Conservation (phyloP, 225 moss, liverwort and hornwort species). For the Climacium dendroides region DNA sequence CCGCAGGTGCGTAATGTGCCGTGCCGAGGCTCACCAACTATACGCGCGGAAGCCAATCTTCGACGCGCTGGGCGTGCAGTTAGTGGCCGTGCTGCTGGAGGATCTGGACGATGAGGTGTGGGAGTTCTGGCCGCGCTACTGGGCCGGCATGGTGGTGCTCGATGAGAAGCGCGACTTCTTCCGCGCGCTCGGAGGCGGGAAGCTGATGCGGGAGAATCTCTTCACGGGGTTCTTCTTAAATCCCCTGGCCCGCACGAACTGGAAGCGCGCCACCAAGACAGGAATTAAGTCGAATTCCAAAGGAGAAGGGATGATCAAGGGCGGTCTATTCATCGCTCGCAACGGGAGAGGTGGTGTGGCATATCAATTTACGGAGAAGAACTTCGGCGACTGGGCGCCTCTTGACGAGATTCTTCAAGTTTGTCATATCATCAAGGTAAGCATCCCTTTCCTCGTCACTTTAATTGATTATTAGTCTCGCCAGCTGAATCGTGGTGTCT, state of each 20-base stretch:
- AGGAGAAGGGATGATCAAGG: slow-evolving; percentile 75
- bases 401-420: slow-evolving; percentile 43
- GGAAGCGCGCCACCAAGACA: slow-evolving; percentile 52
- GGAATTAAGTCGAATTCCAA: slow-evolving; percentile 38
- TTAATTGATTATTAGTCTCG: not conserved
- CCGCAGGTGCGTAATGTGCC: slow-evolving; percentile 89
- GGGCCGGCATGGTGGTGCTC: slow-evolving; percentile 75
- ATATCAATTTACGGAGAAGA: slow-evolving; percentile 62
- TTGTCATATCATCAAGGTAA: slow-evolving; percentile 22
- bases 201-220: slow-evolving; percentile 57
- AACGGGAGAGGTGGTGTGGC: slow-evolving; percentile 58
- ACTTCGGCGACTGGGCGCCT: slow-evolving; percentile 48
- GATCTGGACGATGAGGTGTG: slow-evolving; percentile 72
- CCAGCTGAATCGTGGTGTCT: not conserved
- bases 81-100: slow-evolving; percentile 76
- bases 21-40: slow-evolving; percentile 85
- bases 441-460: not conserved
- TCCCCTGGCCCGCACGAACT: slow-evolving; percentile 47
- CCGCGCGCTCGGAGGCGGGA: slow-evolving; percentile 71
- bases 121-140: slow-evolving; percentile 81
- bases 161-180: slow-evolving; percentile 81
- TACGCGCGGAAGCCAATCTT: slow-evolving; percentile 88
- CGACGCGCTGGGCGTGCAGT: slow-evolving; percentile 69
- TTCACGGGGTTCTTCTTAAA: slow-evolving; percentile 68
- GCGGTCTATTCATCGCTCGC: slow-evolving; percentile 64